Evolutionary conservation across 2,329 filamentous ascomycete species (phyloP), one percentile per base, ranked within the genome.

Genomic region (Helotiales sp.): DNA sequence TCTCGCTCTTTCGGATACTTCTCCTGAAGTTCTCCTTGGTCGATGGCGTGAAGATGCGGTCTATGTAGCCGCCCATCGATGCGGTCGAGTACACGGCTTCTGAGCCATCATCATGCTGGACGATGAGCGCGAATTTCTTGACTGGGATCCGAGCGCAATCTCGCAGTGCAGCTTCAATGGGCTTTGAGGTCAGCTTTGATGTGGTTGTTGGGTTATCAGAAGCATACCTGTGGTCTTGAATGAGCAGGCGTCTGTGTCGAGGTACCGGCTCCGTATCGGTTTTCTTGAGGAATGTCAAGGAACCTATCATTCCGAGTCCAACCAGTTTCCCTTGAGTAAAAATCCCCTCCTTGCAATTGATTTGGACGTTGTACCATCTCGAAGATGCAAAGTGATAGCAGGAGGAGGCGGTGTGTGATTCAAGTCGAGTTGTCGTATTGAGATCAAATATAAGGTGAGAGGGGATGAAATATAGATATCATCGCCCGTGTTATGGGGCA

Each of bases 401-500:
- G 22, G 40, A 42, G 33, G 54, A 51, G 38, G 54, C 57, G 55
- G 65, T 66, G 59, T 55, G 60, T 52, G 63, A 60, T 66, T 61
- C 55, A 63, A 70, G 63, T 60, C 67, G 69, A 71, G 69, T 65
- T 69, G 62, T 71, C 69, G 67, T 68, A 69, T 68, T 66, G 63
- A 65, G 63, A 59, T 62, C 51, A 62, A 50, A 56, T 54, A 38
- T 25, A 49, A 49, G 42, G 52, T 54, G 48, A 60, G 58, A 62
- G 58, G 55, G 62, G 55, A 54, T 57, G 54, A 56, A 56, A 57
- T 58, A 51, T 44, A 55, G 60, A 54, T 65, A 67, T 67, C 61
- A 64, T 59, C 58, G 60, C 49, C 55, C 52, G 57, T 12, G 15
- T 48, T 54, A 51, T 59, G 56, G 53, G 57, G 53, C 40, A 53